A percentile compares a stretch with the other conserved stretches of the same genome.
phyloP scores from a whole-genome alignment of 2,329 filamentous ascomycete genomes.

The Apiospora arundinis region DNA sequence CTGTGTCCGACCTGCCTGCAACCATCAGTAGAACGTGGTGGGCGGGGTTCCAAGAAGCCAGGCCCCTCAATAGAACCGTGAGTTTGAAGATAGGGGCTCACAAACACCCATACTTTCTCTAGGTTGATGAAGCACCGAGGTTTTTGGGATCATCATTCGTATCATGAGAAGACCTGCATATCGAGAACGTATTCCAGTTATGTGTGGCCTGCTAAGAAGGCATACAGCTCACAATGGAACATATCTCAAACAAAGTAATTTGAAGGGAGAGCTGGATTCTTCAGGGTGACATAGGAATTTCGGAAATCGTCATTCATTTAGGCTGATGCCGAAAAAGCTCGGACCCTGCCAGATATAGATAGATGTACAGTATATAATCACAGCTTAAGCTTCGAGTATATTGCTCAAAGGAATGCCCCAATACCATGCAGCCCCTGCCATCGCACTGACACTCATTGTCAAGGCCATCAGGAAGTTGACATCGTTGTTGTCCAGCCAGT shows the following conservation, averaged over 20 bases:
- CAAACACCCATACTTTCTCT: not conserved
- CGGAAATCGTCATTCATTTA: not conserved
- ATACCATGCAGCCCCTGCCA: constrained; percentile 67
- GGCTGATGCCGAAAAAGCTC: not conserved
- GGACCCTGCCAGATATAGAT: too few relatives aligned
- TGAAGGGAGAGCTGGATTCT: not conserved
- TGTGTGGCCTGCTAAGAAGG: too few relatives aligned
- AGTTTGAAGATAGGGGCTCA: not conserved
- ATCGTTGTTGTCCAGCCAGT: constrained; percentile 91
- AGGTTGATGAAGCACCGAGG: not conserved
- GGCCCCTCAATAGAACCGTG: not conserved
- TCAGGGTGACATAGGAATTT: not conserved
- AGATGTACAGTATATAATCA: not conserved
- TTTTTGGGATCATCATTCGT: not conserved
- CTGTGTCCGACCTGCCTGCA: not conserved
- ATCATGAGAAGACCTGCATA: too few relatives aligned
- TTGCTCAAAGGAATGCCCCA: constrained; percentile 62
- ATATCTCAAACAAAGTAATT: not conserved
- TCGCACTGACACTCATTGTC: constrained; percentile 79
- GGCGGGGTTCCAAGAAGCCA: not conserved
- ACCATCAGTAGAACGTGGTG: not conserved
- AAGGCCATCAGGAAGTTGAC: constrained; percentile 94
- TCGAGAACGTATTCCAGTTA: too few relatives aligned
- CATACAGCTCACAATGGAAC: too few relatives aligned
- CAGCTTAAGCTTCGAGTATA: constrained; percentile 38